These are phyloP conservation scores for Fusarium sarcochroum DNA, from an alignment of 2,329 filamentous ascomycete genomes.

Conservation along the genomic window DNA sequence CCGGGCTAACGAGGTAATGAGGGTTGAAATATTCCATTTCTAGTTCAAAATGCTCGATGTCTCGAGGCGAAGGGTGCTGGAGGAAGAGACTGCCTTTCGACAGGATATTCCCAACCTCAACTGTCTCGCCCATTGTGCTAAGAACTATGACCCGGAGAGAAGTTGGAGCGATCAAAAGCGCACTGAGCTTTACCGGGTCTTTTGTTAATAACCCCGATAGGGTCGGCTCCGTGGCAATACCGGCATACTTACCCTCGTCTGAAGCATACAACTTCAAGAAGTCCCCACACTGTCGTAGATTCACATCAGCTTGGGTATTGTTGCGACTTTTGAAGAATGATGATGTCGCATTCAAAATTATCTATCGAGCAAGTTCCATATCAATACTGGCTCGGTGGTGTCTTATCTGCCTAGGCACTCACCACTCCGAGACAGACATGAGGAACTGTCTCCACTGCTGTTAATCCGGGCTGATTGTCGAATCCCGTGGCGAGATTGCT, in stretches of 20 bases:
- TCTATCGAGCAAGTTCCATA: background rate
- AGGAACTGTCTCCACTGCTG: background rate
- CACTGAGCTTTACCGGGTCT: background rate
- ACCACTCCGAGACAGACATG: slow-evolving; percentile 5
- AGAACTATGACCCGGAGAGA: background rate
- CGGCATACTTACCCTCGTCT: background rate
- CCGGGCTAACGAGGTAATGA: background rate
- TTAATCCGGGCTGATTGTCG: no score
- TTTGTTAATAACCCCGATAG: background rate
- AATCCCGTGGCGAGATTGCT: no score
- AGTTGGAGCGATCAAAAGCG: background rate
- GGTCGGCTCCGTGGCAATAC: background rate
- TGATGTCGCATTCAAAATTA: fast-evolving
- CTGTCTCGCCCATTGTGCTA: background rate
- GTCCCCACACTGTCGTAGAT: background rate
- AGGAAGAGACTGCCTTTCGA: background rate
- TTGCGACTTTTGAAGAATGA: background rate
- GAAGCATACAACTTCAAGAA: background rate
- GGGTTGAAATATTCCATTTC: slow-evolving; percentile 11
- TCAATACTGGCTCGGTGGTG: no score
- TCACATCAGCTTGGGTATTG: background rate
- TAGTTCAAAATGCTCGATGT: background rate
- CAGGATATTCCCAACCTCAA: background rate
- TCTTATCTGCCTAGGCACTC: background rate
- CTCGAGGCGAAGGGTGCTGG: fast-evolving